Conservation (phyloP, 2,329 filamentous ascomycete genomes). For the Ascosphaera apis region DNA sequence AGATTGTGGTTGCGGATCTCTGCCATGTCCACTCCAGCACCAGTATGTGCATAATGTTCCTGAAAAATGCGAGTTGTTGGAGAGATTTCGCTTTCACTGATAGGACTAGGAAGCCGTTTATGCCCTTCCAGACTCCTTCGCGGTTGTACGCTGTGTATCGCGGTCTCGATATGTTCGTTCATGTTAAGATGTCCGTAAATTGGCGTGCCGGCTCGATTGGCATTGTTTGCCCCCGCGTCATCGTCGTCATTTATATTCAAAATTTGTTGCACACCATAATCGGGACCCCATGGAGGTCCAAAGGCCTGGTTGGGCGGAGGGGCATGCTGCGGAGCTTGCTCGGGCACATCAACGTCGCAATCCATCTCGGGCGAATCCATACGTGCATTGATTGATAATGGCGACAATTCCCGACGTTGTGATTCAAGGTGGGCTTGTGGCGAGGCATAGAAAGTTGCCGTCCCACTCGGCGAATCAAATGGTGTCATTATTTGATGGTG, state of each 20-base stretch:
- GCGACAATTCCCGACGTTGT: background rate
- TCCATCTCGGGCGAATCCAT: conserved; percentile 5
- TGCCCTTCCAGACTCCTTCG: conserved; percentile 1
- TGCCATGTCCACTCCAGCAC: background rate
- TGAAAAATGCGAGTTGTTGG: background rate
- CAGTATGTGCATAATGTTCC: background rate
- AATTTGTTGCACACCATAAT: conserved; percentile 7
- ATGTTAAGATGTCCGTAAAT: conserved; percentile 11
- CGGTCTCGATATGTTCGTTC: background rate
- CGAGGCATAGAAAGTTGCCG: background rate
- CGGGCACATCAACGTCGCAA: conserved; percentile 13
- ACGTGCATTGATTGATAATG: conserved; percentile 3
- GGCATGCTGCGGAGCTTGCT: conserved; percentile 6
- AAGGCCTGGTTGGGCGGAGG: conserved; percentile 7
- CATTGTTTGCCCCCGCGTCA: conserved; percentile 12
- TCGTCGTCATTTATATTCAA: conserved; percentile 12
- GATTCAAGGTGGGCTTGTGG: background rate
- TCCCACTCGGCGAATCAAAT: background rate
- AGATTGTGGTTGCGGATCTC: background rate
- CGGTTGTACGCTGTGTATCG: background rate
- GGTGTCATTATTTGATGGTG: background rate
- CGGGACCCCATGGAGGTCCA: conserved; percentile 8
- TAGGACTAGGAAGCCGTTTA: conserved; percentile 17
- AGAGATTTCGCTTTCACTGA: conserved; percentile 15
- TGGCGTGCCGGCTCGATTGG: conserved; percentile 11